These are phyloP conservation scores for Pichia sp. DNA, from an alignment of 1,139 yeast genomes.

Conservation along the genomic window DNA sequence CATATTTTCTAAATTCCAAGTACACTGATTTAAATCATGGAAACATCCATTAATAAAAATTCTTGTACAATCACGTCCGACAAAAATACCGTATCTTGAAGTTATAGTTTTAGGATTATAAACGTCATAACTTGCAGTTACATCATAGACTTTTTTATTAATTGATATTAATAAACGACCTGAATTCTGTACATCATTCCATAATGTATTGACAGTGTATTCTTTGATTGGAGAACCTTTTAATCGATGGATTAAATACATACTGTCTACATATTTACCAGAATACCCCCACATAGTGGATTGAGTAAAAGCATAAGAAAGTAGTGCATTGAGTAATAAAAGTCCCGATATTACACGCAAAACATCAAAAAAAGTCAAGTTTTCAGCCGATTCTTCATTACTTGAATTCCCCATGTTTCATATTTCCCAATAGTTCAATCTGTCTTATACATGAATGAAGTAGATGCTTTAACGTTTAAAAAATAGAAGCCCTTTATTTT, in stretches of 20 bases:
- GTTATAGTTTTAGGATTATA: constrained; percentile 40
- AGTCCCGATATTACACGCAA: constrained; percentile 43
- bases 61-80: constrained; percentile 68
- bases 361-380: constrained; percentile 32
- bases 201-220: constrained; percentile 44
- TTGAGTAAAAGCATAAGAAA: constrained; percentile 48
- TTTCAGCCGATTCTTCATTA: not conserved
- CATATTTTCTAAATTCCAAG: constrained; percentile 52
- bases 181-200: constrained; percentile 27
- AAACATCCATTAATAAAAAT: constrained; percentile 78
- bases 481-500: constrained; percentile 3
- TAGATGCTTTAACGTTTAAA: not conserved
- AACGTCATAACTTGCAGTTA: constrained; percentile 43
- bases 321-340: constrained; percentile 40
- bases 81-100: constrained; percentile 55
- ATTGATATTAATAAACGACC: constrained; percentile 44
- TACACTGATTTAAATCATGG: constrained; percentile 46
- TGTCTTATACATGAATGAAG: too few relatives aligned
- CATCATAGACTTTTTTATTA: constrained; percentile 68
- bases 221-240: constrained; percentile 20
- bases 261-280: constrained; percentile 45
- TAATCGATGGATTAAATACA: constrained; percentile 28
- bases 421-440: not conserved
- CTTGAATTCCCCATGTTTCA: not conserved
- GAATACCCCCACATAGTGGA: constrained; percentile 48